A percentile compares a stretch with the other conserved stretches of the same genome.
Conservation (phyloP, 768 basidiomycete species). For the Kwoniella dejecticola region DNA sequence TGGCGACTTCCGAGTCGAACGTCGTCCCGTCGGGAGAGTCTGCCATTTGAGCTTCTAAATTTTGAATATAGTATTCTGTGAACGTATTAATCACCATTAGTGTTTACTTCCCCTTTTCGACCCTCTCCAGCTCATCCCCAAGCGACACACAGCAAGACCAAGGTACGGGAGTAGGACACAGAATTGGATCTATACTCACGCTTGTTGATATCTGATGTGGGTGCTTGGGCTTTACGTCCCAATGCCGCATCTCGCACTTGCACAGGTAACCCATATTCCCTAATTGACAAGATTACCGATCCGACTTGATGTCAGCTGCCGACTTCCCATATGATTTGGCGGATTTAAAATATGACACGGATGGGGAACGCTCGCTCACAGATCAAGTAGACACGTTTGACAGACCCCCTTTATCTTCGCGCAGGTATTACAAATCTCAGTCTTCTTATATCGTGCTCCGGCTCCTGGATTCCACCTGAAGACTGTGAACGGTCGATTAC, state of each 20-base stretch:
- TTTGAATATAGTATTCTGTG: conserved; percentile 57
- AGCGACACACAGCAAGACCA: too few relatives aligned
- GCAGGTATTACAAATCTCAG: conserved; percentile 95
- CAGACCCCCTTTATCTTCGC: conserved; percentile 76
- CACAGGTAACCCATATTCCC: conserved; percentile 89
- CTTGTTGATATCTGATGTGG: conserved; percentile 90
- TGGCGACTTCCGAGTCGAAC: conserved; percentile 58
- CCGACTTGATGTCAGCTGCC: not conserved
- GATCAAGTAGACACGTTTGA: conserved; percentile 94
- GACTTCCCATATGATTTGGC: too few relatives aligned
- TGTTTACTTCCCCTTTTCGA: too few relatives aligned
- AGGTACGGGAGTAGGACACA: too few relatives aligned
- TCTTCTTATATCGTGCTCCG: conserved; percentile 92
- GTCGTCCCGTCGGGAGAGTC: conserved; percentile 41
- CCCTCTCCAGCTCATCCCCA: too few relatives aligned
- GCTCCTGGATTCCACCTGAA: conserved; percentile 98
- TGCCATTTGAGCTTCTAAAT: conserved; percentile 61
- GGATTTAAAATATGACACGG: too few relatives aligned
- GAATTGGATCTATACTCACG: conserved; percentile 88
- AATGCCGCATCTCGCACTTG: conserved; percentile 97
- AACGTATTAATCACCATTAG: too few relatives aligned
- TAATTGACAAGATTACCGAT: conserved; percentile 12
- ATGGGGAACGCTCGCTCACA: conserved; percentile 57
- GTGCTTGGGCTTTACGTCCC: conserved; percentile 76
- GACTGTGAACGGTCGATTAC: conserved; percentile 92